Evolutionary conservation across 257 asterid genomes (phyloP), one percentile per base, ranked within the genome.

Genomic region (Salvia splendens): DNA sequence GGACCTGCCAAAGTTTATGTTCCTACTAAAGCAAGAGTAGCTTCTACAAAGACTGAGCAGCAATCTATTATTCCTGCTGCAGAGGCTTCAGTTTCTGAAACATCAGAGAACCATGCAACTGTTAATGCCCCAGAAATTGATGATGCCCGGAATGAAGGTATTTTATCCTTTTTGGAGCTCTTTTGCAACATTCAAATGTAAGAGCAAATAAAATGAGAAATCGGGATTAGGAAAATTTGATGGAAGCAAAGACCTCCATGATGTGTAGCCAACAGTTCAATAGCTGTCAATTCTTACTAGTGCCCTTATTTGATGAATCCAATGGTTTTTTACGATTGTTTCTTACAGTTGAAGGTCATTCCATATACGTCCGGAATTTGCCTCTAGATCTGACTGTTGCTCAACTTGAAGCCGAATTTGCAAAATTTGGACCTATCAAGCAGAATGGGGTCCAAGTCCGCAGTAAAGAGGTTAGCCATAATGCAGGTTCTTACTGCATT

Each of bases 401-500:
- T 52, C 82, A 86, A 78, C 95, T 93, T 74, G 97, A 93, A 78
- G 80, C 80, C 50, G 92, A 78, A 46, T 90, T 93, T 70, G 77
- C 76, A 70, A 88, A 79, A 73, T 93, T 86, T 73, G 98, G 98
- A 58, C 61, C 89, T 57, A 90, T 90, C 53, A 93, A 85, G 81
- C 80, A 57, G 66, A 82, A 84, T 46, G 98, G 98, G 7, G 81
- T 93, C 63, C 98, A 93, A 88, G 97, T 93, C 69, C 77, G 94
- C 77, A 85, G 86, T 70, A 89, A 88, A 53, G 81, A 64, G 97
- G 98, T 93, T 40, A 14, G 80, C 61, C 61, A 70, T 17, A 53
- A 58, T 60, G 47, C 47, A 51, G 75, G 42, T 49, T 63, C 33
- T 64, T 66, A 67, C 33, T 12, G 10, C 32, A 16, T 51, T 54